Evolutionary conservation across 192 early-diverging fungal genomes (phyloP).

Genomic region (Dissophora ornata): DNA sequence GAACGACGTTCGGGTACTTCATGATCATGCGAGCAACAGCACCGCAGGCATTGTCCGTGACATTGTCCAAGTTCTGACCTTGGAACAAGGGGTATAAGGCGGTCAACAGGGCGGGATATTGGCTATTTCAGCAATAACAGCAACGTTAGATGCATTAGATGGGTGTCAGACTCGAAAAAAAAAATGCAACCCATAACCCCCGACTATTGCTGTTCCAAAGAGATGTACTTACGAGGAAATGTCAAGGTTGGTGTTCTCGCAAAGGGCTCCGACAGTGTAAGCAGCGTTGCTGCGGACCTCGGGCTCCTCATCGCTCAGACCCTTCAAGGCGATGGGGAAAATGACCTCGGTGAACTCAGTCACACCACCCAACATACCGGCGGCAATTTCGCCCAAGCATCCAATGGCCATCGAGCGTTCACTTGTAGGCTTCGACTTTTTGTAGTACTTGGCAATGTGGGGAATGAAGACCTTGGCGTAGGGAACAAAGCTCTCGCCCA

Average conservation of each 20-base stretch:
- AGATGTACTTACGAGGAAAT: constrained; percentile 69
- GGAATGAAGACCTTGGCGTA: constrained; percentile 85
- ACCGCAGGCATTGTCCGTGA: constrained; percentile 83
- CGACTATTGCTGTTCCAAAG: no score
- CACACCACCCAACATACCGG: constrained; percentile 69
- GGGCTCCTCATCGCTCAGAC: constrained; percentile 78
- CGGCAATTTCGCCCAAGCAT: constrained; percentile 83
- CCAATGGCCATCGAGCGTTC: constrained; percentile 94
- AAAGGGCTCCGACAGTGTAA: constrained; percentile 81
- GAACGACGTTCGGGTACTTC: constrained; percentile 73
- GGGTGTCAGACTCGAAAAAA: constrained; percentile 42
- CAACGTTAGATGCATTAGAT: no score
- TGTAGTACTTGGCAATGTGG: constrained; percentile 83
- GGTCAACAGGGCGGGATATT: constrained; percentile 71
- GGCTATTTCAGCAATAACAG: no score
- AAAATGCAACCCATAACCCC: no score
- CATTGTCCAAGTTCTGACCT: constrained; percentile 60
- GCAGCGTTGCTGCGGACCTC: constrained; percentile 91
- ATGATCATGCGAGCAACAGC: constrained; percentile 82
- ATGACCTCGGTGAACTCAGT: constrained; percentile 72
- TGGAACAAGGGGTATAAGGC: constrained; percentile 75
- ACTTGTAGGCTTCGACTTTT: constrained; percentile 65
- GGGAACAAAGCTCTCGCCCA: constrained; percentile 79
- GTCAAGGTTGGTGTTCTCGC: constrained; percentile 73
- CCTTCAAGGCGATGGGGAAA: constrained; percentile 77